These are phyloP conservation scores for Nakaseomyces nivariensis DNA, from an alignment of 1,139 yeast species.

Conservation along the genomic window DNA sequence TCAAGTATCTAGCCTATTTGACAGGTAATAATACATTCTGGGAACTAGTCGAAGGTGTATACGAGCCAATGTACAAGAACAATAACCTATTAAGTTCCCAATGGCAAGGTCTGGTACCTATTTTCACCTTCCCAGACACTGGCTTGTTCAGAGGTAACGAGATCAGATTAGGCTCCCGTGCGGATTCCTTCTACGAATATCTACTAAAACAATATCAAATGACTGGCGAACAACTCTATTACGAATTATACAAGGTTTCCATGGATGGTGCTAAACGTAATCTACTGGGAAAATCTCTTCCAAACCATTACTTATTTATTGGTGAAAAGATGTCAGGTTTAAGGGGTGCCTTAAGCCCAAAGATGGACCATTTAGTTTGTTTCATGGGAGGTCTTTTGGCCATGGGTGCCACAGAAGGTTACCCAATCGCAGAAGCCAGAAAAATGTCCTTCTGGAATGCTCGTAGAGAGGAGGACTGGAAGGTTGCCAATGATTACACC, in stretches of 20 bases:
- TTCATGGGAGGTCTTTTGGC: constrained; percentile 88
- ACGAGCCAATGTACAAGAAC: constrained; percentile 48
- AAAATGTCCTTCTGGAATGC: constrained; percentile 36
- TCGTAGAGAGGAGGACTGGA: constrained; percentile 46
- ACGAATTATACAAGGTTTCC: constrained; percentile 67
- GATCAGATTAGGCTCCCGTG: constrained; percentile 81
- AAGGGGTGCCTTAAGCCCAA: constrained; percentile 47
- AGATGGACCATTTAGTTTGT: constrained; percentile 93
- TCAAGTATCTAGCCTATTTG: constrained; percentile 68
- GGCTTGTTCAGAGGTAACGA: constrained; percentile 57
- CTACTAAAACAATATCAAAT: constrained; percentile 78
- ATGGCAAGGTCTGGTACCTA: constrained; percentile 74
- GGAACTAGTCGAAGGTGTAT: constrained; percentile 66
- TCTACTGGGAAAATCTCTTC: constrained; percentile 50
- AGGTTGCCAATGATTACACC: constrained; percentile 66
- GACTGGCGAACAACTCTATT: constrained; percentile 54
- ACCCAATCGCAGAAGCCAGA: constrained; percentile 43
- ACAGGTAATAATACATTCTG: constrained; percentile 77
- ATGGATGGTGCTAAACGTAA: constrained; percentile 65
- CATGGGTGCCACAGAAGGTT: constrained; percentile 79
- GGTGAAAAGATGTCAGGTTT: constrained; percentile 75
- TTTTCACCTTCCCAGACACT: constrained; percentile 62
- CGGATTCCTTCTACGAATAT: constrained; percentile 90
- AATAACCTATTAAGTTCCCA: constrained; percentile 16
- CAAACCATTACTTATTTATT: constrained; percentile 49